Base-by-base conservation (phyloP, 805 yeast species). In the Geotrichum ghanense region DNA sequence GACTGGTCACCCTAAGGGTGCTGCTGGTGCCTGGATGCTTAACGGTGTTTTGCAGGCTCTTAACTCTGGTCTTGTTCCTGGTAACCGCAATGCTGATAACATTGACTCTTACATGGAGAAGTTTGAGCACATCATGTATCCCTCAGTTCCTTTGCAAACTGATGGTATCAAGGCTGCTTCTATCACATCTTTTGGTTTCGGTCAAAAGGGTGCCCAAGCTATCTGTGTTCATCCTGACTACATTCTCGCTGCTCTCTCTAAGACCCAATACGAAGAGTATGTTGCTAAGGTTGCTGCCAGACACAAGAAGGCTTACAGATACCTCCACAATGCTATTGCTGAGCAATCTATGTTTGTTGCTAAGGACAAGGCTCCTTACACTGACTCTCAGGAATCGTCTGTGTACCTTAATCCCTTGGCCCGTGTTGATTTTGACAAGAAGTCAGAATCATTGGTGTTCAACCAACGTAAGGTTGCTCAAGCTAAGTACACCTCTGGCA, bases 21-120 rank as follows among this genome's bases (percentile, higher is more conserved):
- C 98, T 59, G 99, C 99, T 49, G 99, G 97, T 76, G 97, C 99
- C 49, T 92, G 98, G 98, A 92, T 92, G 98, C 72, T 92, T 77
- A 94, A 92, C 69, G 99, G 99, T 70, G 95, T 87, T 48, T 72
- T 92, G 56, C 99, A 92, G 74, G 81, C 89, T 56, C 74, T 92
- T 66, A 83, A 86, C 72, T 67, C 84, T 60, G 97, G 98, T 69
- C 62, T 89, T 60, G 95, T 92, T 57, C 98, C 98, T 57, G 99
- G 99, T 67, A 92, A 92, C 77, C 80, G 97, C 70, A 94, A 92
- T 62, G 98, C 98, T 54, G 99, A 92, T 69, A 92, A 92, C 64
- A 79, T 92, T 58, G 99, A 92, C 69, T 74, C 78, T 61, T 63
- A 74, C 20, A 74, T 92, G 64, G 87, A 87, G 70, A 77, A 86